phyloP scores from a whole-genome alignment of 2,329 filamentous ascomycete species.

The Apiospora aurea region DNA sequence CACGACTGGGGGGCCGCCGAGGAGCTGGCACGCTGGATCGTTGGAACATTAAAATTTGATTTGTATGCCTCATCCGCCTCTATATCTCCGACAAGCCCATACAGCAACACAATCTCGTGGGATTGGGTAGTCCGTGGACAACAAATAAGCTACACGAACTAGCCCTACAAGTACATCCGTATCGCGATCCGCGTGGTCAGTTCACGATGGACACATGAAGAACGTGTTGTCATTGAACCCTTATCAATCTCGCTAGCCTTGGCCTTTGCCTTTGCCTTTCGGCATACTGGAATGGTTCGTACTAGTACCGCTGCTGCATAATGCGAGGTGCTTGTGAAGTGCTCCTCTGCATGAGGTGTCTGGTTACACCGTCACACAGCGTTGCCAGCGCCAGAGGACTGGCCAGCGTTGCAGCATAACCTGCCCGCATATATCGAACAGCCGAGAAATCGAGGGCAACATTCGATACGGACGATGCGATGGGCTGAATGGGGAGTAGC shows the following conservation, averaged over 20 bases:
- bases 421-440: neutral
- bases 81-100: constrained; percentile 17
- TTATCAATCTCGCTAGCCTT: constrained; percentile 17
- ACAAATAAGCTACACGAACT: neutral
- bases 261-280: neutral
- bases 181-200: constrained; percentile 1
- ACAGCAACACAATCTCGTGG: constrained; percentile 5
- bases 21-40: neutral
- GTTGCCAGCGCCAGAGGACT: no score
- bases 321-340: neutral
- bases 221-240: constrained; percentile 11
- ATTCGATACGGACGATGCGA: constrained; percentile 4
- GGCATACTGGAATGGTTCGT: neutral
- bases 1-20: neutral
- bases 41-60: constrained; percentile 9
- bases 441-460: constrained; percentile 6
- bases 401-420: neutral
- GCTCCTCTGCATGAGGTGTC: neutral
- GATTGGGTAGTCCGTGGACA: constrained; percentile 12
- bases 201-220: constrained; percentile 5
- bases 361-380: constrained; percentile 3
- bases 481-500: neutral
- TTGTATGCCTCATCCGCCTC: constrained; percentile 3
- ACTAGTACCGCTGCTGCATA: neutral
- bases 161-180: neutral